phyloP scores from a whole-genome alignment of 1,284 basidiomycete genomes.

The Cystobasidium pallidum region DNA sequence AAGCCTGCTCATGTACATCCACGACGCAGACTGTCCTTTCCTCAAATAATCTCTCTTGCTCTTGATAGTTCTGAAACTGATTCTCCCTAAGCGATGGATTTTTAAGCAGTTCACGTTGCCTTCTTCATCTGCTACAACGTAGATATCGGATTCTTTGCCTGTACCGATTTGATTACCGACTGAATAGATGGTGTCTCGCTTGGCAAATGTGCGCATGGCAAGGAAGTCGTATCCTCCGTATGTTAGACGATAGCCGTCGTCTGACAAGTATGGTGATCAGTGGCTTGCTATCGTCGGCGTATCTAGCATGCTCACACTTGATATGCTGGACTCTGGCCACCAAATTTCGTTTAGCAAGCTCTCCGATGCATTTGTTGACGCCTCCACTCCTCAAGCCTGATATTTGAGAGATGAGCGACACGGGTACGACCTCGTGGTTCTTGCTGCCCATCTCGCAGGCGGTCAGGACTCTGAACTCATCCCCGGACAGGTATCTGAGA shows the following conservation, averaged over 20 bases:
- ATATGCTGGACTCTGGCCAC: constrained; percentile 87
- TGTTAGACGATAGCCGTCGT: constrained; percentile 95
- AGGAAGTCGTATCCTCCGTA: constrained; percentile 98
- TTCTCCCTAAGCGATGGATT: constrained; percentile 89
- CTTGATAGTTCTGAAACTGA: constrained; percentile 97
- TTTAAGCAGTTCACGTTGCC: constrained; percentile 88
- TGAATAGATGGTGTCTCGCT: constrained; percentile 75
- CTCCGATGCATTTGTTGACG: constrained; percentile 88
- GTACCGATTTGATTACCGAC: constrained; percentile 98
- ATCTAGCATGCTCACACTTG: constrained; percentile 69
- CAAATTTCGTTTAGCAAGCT: constrained; percentile 86
- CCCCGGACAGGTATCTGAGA: constrained; percentile 85
- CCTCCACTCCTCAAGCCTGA: constrained; percentile 87
- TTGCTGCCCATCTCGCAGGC: constrained; percentile 98
- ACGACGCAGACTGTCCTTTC: constrained; percentile 91
- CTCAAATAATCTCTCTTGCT: constrained; percentile 95
- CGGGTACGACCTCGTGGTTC: constrained; percentile 95
- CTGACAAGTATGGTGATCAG: too few relatives aligned
- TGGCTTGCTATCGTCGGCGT: too few relatives aligned
- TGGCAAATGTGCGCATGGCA: constrained; percentile 88
- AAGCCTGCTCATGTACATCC: constrained; percentile 99
- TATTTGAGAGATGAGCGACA: constrained; percentile 83
- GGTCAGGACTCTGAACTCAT: constrained; percentile 92
- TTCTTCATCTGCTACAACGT: constrained; percentile 82
- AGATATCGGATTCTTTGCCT: constrained; percentile 98